Conservation (phyloP, 495 filamentous ascomycete species). For the Neurospora cerealis region DNA sequence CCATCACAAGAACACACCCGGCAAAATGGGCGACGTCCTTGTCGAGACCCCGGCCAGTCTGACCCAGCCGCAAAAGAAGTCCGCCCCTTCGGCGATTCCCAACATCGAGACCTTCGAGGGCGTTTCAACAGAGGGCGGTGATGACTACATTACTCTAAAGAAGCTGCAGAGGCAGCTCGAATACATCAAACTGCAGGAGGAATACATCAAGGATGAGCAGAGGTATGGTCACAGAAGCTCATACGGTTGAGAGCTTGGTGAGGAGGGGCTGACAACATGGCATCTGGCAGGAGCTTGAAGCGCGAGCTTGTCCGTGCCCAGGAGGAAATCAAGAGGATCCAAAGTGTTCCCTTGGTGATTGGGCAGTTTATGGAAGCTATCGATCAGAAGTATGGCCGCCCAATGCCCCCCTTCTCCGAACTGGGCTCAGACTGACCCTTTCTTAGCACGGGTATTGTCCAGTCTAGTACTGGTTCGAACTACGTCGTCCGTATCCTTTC, state of each 20-base stretch:
- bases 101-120: conserved; percentile 86
- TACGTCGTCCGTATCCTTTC: conserved; percentile 98
- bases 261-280: background rate
- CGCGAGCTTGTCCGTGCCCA: conserved; percentile 93
- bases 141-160: conserved; percentile 93
- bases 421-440: conserved; percentile 1
- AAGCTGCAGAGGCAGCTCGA: conserved; percentile 92
- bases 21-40: conserved; percentile 70
- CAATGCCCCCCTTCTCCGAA: background rate
- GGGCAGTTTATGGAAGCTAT: conserved; percentile 99
- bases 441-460: conserved; percentile 87
- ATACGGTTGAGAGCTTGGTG: background rate
- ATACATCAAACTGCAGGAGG: conserved; percentile 97
- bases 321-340: conserved; percentile 98
- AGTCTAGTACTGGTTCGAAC: conserved; percentile 95
- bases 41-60: conserved; percentile 70
- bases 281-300: conserved; percentile 69
- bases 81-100: conserved; percentile 69
- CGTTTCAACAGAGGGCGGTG: conserved; percentile 65
- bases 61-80: conserved; percentile 66
- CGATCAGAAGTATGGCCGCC: conserved; percentile 77
- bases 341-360: conserved; percentile 95
- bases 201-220: conserved; percentile 99
- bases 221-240: conserved; percentile 41
- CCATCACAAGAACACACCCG: background rate